A percentile compares a stretch with the other conserved stretches of the same genome.
These are phyloP conservation scores for Scenedesmus sp. DNA, from an alignment of 163 green algal genomes.

Conservation along the genomic window DNA sequence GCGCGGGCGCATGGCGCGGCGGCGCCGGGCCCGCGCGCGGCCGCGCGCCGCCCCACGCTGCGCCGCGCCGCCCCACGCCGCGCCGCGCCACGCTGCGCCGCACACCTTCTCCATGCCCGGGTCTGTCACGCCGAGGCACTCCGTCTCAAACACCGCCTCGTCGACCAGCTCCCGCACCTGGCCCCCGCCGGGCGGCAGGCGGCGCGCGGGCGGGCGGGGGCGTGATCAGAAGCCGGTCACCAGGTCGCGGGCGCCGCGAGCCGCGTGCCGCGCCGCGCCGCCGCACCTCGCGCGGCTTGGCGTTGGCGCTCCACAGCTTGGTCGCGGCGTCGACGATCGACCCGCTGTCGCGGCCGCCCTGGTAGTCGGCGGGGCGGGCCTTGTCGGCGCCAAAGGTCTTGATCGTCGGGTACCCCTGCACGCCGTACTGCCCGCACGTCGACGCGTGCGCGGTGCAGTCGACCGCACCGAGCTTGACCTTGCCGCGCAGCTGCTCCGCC, in stretches of 20 bases:
- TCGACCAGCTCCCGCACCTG: conserved; percentile 76
- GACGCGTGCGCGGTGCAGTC: conserved; percentile 82
- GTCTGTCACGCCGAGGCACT: conserved; percentile 55
- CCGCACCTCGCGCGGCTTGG: conserved; percentile 51
- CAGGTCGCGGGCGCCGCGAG: too few relatives aligned
- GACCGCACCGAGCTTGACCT: conserved; percentile 87
- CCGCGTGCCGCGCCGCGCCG: too few relatives aligned
- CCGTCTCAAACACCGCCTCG: conserved; percentile 68
- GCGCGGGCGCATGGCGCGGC: too few relatives aligned
- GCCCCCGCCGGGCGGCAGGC: not conserved
- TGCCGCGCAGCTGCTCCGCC: conserved; percentile 71
- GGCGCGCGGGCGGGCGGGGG: too few relatives aligned
- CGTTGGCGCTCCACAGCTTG: conserved; percentile 45
- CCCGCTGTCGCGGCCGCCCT: conserved; percentile 67
- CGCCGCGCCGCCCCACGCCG: too few relatives aligned
- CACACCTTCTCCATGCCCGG: conserved; percentile 45
- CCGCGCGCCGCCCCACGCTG: too few relatives aligned
- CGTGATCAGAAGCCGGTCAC: too few relatives aligned
- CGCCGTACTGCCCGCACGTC: conserved; percentile 62
- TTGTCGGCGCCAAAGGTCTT: conserved; percentile 78
- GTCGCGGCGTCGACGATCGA: conserved; percentile 69
- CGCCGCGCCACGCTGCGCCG: too few relatives aligned
- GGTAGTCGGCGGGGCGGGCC: conserved; percentile 68
- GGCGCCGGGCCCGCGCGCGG: too few relatives aligned
- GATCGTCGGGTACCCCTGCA: conserved; percentile 88